Evolutionary conservation across 169 alveolate species (phyloP), one percentile per base, ranked within the genome.

Genomic region (Plasmodium malariae): DNA sequence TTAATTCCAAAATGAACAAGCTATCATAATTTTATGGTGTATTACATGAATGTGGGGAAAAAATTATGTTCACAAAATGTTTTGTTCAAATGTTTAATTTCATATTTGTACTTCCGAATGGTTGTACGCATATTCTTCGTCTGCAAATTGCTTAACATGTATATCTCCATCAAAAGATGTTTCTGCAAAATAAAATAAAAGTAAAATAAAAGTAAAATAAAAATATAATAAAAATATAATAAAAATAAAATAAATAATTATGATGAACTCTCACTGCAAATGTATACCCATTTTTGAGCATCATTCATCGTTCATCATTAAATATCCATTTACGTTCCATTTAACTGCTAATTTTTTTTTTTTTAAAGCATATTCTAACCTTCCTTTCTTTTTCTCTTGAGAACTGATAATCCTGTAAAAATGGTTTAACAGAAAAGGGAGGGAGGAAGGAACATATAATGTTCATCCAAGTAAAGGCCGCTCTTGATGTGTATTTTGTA

Each of bases 41-140:
- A 26, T 68, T 68, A 68, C 78, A 68, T 19, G 34, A 68, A 68
- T 1, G 26, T 6, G 34, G 19, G 28, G 63, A 68, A 37, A 37
- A 30, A 68, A 48, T 68, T 48, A 68, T 21, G 24, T 48, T 48
- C 28, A 26, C 21, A 32, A 3, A 40, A 36, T 7, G n/a, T 21
- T 48, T 26, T 48, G 34, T 40, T 11, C 34, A 68, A 36, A 48
- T 21, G 26, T 21, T 40, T 68, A 26, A 68, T 11, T 1, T 37
- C 63, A 9, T 26, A 11, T 21, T 34, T 68, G 26, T 48, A 40
- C 19, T 34, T 40, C 34, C 17, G 24, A 26, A 68, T 48, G 26
- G 5, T 21, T 7, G 14, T 21, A 32, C n/a, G 19, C 26, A 40
- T 68, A 21, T 48, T 34, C 5, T 7, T 48, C 19, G 34, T 68